Percentiles rank a stretch among this genome's conserved stretches.
Conservation (phyloP, 2,329 filamentous ascomycete species). For the Fusarium siculi region DNA sequence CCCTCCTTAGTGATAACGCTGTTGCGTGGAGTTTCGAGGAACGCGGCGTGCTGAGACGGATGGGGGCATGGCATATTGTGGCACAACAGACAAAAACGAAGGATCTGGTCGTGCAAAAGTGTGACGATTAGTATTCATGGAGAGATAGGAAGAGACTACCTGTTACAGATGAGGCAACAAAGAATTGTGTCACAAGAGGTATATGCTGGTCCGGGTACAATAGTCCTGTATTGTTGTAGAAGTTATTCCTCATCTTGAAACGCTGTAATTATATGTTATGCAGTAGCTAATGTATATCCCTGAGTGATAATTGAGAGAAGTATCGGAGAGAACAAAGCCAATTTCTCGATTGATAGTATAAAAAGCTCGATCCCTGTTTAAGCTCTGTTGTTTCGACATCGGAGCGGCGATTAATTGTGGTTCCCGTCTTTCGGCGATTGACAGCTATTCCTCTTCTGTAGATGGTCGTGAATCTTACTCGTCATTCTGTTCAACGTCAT, state of each 20-base stretch:
- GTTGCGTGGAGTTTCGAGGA: not conserved
- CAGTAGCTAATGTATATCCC: not conserved
- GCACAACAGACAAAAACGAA: not conserved
- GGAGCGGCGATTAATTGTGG: constrained; percentile 8
- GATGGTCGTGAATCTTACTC: not conserved
- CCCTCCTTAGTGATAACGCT: not conserved
- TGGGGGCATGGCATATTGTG: constrained; percentile 8
- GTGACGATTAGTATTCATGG: not conserved
- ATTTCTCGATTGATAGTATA: constrained; percentile 5
- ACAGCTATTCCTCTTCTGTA: constrained; percentile 8
- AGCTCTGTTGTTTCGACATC: constrained; percentile 17
- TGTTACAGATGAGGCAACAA: constrained; percentile 24
- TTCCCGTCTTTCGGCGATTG: constrained; percentile 14
- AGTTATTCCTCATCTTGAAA: not conserved
- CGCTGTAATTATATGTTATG: not conserved
- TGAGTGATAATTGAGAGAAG: not conserved
- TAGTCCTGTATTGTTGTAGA: not conserved
- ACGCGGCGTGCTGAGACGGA: constrained; percentile 8
- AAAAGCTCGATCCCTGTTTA: constrained; percentile 21
- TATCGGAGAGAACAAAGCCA: not conserved
- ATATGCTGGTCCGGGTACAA: not conserved
- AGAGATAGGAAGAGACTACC: not conserved
- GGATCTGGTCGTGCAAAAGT: not conserved
- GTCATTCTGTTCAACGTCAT: constrained; percentile 35
- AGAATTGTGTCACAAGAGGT: constrained; percentile 3